These are phyloP conservation scores for Jaltomata sinuosa DNA, from an alignment of 257 asterid species.

Conservation along the genomic window DNA sequence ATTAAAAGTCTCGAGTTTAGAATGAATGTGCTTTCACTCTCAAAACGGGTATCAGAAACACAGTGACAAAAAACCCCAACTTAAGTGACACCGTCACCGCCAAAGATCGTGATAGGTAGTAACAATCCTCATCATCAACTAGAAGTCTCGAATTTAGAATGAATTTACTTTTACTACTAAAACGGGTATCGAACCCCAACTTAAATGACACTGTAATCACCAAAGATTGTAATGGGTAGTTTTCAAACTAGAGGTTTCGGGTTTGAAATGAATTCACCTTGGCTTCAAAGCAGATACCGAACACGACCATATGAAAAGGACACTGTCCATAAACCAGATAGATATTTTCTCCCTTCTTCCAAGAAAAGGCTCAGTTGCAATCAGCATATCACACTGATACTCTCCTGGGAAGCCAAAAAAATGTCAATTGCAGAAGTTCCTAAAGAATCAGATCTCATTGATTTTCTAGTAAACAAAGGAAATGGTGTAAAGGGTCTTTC, in stretches of 20 bases:
- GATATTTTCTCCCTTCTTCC: neutral
- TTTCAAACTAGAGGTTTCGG: no score
- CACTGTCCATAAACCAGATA: neutral
- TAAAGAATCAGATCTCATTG: conserved; percentile 22
- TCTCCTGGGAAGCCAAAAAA: no score
- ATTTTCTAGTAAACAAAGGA: conserved; percentile 29
- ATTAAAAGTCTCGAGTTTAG: neutral
- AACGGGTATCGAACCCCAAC: no score
- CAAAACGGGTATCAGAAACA: accelerated
- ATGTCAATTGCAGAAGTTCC: conserved; percentile 14
- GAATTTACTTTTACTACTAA: no score
- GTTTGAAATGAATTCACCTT: neutral
- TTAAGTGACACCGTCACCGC: neutral
- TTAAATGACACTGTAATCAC: no score
- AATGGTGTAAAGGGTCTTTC: conserved; percentile 45
- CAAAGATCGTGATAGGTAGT: neutral
- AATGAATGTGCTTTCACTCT: no score
- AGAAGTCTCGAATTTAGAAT: neutral
- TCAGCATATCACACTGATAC: neutral
- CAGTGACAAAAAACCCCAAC: neutral
- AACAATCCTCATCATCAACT: neutral
- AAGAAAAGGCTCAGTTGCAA: neutral
- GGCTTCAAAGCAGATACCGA: accelerated
- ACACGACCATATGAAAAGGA: no score
- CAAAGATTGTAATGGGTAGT: no score